These are phyloP conservation scores for Achaetomium macrosporum DNA, from an alignment of 2,329 filamentous ascomycete genomes.

Conservation along the genomic window DNA sequence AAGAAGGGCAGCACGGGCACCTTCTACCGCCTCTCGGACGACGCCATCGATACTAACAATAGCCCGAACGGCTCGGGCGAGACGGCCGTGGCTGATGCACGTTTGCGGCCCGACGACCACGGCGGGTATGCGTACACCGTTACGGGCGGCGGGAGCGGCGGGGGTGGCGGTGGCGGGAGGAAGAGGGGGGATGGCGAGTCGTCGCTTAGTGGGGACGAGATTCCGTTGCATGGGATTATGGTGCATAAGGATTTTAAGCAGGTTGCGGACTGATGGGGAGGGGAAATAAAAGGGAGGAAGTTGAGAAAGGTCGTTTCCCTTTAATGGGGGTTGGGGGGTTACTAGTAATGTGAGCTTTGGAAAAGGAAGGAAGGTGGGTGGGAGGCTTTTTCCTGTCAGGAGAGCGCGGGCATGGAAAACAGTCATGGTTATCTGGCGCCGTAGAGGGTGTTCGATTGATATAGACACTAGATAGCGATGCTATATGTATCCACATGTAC, in stretches of 20 bases:
- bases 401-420: too few relatives aligned
- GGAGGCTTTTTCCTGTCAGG: too few relatives aligned
- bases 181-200: slow-evolving; percentile 25
- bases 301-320: too few relatives aligned
- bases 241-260: slow-evolving; percentile 33
- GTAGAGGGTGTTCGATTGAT: too few relatives aligned
- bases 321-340: too few relatives aligned
- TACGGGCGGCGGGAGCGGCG: too few relatives aligned
- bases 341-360: too few relatives aligned
- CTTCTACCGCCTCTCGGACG: slow-evolving; percentile 33
- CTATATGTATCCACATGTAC: too few relatives aligned
- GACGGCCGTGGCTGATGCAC: slow-evolving; percentile 17
- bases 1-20: slow-evolving; percentile 13
- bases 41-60: neutral
- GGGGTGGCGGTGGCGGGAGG: slow-evolving; percentile 21
- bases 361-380: too few relatives aligned
- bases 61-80: slow-evolving; percentile 24
- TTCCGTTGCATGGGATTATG: slow-evolving; percentile 35
- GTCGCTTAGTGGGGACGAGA: slow-evolving; percentile 31
- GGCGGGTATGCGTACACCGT: slow-evolving; percentile 25
- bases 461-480: too few relatives aligned
- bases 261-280: neutral
- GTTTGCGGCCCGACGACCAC: slow-evolving; percentile 32
- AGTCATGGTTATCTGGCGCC: too few relatives aligned
- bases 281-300: too few relatives aligned